Evolutionary conservation across 2,329 filamentous ascomycete species (phyloP), one percentile per base, ranked within the genome.

Genomic region (Colletotrichum nymphaeae): DNA sequence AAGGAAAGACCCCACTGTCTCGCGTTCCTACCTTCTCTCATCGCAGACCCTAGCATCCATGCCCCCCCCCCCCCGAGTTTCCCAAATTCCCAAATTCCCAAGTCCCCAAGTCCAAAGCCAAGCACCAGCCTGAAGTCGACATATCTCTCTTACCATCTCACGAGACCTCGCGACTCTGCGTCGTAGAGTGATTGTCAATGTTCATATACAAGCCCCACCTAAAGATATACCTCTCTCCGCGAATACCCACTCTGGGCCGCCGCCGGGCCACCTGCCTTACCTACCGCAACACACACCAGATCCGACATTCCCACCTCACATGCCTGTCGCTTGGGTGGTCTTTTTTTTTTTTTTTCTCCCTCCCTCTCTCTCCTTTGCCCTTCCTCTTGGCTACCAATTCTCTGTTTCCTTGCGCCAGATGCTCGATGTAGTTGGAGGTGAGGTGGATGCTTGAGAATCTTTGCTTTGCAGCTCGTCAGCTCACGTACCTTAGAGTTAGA

Each of bases 11-110:
- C 67, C 70, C 22, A 22, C 22, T 22, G 12, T 42, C 32, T 57
- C 63, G 52, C 63, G 63, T 37, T 65, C 63, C 30, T 65, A 28
- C 63, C 63, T 52, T 57, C 49, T 30, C 37, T 28, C 49, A 49
- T 56, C 52, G 28, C 46, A 53, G 28, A 55, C 62, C 62, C 62
- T 35, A 16, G 62, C 62, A 64, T 35, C 62, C 49, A 22, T 53
- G 42, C 42, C 58, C 32, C 24, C 24, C 24, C 24, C 24, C 32
- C 30, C 30, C 32, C 11, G 32, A 32, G 32, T 16, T 37, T 26
- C 12, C 42, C 42, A 22, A 49, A 32, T 37, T 26, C 12, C 42
- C 42, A 22, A 49, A 32, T 24, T 11, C n/a, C 26, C 26, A 30
- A n/a, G 30, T 26, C 28, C 62, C 6, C n/a, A 49, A 16, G 30